phyloP scores from a whole-genome alignment of 2,329 filamentous ascomycete species.

The Ophiognomonia clavigignenti-juglandacearum region DNA sequence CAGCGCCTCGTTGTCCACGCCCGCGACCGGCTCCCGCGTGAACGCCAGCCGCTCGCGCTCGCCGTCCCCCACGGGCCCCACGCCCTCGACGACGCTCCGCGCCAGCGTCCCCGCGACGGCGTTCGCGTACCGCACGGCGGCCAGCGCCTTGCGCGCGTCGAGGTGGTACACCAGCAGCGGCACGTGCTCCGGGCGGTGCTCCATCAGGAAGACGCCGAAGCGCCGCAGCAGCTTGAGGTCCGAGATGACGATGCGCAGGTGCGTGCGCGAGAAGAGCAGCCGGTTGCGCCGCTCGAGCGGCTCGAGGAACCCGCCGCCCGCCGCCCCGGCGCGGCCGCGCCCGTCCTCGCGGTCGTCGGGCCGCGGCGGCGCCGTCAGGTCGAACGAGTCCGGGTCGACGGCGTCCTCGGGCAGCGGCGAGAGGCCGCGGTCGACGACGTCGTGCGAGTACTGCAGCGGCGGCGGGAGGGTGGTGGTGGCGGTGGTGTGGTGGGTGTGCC shows the following conservation, averaged over 20 bases:
- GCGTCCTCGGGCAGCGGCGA: slow-evolving; percentile 31
- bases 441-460: not conserved
- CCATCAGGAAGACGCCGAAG: slow-evolving; percentile 64
- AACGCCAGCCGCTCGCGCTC: slow-evolving; percentile 53
- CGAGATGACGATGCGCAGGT: slow-evolving; percentile 60
- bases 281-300: slow-evolving; percentile 62
- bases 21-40: slow-evolving; percentile 41
- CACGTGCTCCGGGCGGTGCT: slow-evolving; percentile 57
- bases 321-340: too few relatives aligned
- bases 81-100: too few relatives aligned
- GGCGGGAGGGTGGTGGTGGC: not conserved
- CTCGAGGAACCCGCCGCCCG: slow-evolving; percentile 28
- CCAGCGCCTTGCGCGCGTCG: slow-evolving; percentile 64
- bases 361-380: slow-evolving; percentile 39
- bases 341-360: too few relatives aligned
- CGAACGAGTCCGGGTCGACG: slow-evolving; percentile 47
- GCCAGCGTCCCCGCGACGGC: slow-evolving; percentile 58
- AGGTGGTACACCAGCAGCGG: slow-evolving; percentile 69
- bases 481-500: not conserved
- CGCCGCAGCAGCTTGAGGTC: slow-evolving; percentile 57
- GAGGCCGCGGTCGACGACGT: slow-evolving; percentile 26
- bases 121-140: slow-evolving; percentile 67
- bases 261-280: slow-evolving; percentile 60
- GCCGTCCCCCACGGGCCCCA: too few relatives aligned
- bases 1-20: slow-evolving; percentile 53